Percentiles rank a stretch among this genome's conserved stretches.
These are phyloP conservation scores for Stygiomarasmius scandens DNA, from an alignment of 1,284 basidiomycete genomes.

Conservation along the genomic window DNA sequence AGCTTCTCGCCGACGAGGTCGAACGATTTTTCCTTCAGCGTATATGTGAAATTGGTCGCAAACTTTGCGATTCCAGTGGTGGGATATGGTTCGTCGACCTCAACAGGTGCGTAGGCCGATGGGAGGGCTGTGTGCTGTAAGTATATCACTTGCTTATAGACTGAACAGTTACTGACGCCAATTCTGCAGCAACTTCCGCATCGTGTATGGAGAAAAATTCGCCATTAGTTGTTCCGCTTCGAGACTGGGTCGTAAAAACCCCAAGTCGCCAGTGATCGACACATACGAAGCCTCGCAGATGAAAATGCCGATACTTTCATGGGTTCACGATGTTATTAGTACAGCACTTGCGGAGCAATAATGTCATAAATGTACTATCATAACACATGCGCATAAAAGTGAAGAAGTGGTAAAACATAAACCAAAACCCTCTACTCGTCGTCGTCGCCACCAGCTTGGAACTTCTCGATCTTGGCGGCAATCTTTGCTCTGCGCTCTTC, in stretches of 20 bases:
- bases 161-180: no score
- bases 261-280: conserved; percentile 42
- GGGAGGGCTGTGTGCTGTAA: conserved; percentile 77
- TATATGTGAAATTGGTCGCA: conserved; percentile 67
- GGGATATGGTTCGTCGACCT: conserved; percentile 80
- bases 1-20: conserved; percentile 74
- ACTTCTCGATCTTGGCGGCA: conserved; percentile 82
- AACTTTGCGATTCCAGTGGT: conserved; percentile 53
- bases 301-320: conserved; percentile 42
- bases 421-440: conserved; percentile 51
- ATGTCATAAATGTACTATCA: conserved; percentile 10
- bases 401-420: conserved; percentile 13
- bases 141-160: conserved; percentile 35
- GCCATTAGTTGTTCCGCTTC: conserved; percentile 59
- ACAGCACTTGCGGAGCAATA: conserved; percentile 26
- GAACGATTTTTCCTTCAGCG: conserved; percentile 65
- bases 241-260: conserved; percentile 44
- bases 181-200: conserved; percentile 73
- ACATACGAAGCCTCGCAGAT: conserved; percentile 39
- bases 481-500: conserved; percentile 81
- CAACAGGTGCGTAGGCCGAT: conserved; percentile 71
- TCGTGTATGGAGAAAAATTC: conserved; percentile 53
- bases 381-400: conserved; percentile 1
- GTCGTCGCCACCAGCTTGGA: conserved; percentile 66
- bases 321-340: conserved; percentile 52